phyloP scores from a whole-genome alignment of 2,329 filamentous ascomycete species.

The Paraconiothyrium sp. region DNA sequence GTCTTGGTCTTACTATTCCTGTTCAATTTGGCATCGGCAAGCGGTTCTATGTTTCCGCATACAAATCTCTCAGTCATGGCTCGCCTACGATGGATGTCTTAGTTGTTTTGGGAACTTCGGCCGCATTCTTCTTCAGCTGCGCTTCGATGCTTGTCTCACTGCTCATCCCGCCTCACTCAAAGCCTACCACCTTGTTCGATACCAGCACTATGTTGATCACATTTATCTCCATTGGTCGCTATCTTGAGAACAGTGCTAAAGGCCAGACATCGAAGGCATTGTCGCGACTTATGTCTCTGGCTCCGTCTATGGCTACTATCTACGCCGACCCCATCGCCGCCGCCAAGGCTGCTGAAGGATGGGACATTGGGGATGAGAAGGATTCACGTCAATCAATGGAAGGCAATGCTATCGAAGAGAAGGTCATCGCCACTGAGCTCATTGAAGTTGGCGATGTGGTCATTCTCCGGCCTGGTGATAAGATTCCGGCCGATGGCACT shows the following conservation, averaged over 20 bases:
- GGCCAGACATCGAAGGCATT: constrained; percentile 95
- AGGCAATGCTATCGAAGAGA: constrained; percentile 78
- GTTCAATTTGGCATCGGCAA: constrained; percentile 96
- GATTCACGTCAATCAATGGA: constrained; percentile 53
- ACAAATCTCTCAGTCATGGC: constrained; percentile 87
- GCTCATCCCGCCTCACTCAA: constrained; percentile 75
- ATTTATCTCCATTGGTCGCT: constrained; percentile 90
- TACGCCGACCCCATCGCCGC: constrained; percentile 94
- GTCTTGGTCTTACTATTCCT: constrained; percentile 84
- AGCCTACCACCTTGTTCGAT: constrained; percentile 91
- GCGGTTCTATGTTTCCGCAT: constrained; percentile 94
- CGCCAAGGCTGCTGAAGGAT: constrained; percentile 85
- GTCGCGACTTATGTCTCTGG: constrained; percentile 92
- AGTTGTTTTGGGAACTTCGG: constrained; percentile 90
- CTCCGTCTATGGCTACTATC: constrained; percentile 96
- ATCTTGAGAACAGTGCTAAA: constrained; percentile 92
- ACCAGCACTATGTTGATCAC: constrained; percentile 99
- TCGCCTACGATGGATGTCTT: constrained; percentile 98
- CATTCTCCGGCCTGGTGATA: constrained; percentile 91
- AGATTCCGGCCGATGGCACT: constrained; percentile 91
- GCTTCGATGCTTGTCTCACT: constrained; percentile 87
- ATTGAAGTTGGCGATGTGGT: constrained; percentile 95
- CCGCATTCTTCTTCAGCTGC: constrained; percentile 95
- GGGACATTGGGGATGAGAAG: constrained; percentile 65
- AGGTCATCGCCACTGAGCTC: constrained; percentile 89